Conservation (phyloP, 2,329 filamentous ascomycete species). For the Fusarium sp. region DNA sequence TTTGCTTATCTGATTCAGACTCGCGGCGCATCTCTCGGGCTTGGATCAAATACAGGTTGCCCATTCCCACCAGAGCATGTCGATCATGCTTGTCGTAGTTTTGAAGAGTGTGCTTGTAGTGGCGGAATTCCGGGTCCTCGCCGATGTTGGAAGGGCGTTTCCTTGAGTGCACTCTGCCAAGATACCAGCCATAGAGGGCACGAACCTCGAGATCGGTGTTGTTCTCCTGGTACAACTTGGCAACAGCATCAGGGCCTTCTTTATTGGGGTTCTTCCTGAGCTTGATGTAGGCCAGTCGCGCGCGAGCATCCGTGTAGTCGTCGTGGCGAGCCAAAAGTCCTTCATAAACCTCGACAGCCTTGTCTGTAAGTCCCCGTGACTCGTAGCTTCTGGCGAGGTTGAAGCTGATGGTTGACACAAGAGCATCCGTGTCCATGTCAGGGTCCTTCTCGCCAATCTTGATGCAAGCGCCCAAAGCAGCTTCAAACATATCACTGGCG, state of each 20-base stretch:
- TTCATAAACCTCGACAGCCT: slow-evolving; percentile 90
- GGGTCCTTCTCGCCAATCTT: slow-evolving; percentile 81
- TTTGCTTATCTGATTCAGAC: slow-evolving; percentile 90
- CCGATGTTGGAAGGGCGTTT: slow-evolving; percentile 83
- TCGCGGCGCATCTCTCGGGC: slow-evolving; percentile 95
- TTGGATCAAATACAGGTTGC: slow-evolving; percentile 87
- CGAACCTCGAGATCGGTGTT: slow-evolving; percentile 90
- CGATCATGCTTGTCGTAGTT: slow-evolving; percentile 96
- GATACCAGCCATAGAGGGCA: slow-evolving; percentile 93
- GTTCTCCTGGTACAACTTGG: slow-evolving; percentile 86
- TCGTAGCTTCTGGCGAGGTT: slow-evolving; percentile 96
- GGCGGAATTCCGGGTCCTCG: slow-evolving; percentile 91
- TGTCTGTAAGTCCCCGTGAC: slow-evolving; percentile 80
- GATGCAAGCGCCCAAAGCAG: slow-evolving; percentile 89
- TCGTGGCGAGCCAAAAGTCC: slow-evolving; percentile 84
- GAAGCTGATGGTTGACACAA: slow-evolving; percentile 96
- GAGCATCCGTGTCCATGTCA: slow-evolving; percentile 84
- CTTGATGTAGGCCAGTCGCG: slow-evolving; percentile 90
- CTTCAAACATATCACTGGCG: slow-evolving; percentile 90
- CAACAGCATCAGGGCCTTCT: slow-evolving; percentile 86
- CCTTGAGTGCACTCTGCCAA: slow-evolving; percentile 83
- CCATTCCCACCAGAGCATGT: slow-evolving; percentile 97
- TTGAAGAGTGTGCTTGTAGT: slow-evolving; percentile 96
- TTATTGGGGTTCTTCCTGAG: slow-evolving; percentile 84
- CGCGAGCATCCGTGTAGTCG: slow-evolving; percentile 92